Evolutionary conservation across 2,329 filamentous ascomycete species (phyloP).

Genomic region (Fusarium sp.): DNA sequence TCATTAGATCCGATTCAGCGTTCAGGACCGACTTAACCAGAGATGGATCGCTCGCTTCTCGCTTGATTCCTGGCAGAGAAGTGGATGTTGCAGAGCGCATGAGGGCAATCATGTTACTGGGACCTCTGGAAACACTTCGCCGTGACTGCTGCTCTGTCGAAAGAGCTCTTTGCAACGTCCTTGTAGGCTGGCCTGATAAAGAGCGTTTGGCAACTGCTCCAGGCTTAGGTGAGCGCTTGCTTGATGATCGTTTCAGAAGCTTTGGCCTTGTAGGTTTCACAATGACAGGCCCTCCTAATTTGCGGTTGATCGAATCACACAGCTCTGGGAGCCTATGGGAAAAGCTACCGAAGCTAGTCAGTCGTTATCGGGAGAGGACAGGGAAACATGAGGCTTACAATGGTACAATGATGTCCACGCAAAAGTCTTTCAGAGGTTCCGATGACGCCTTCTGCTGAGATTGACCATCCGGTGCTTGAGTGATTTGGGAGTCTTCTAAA

Average conservation of each 20-base stretch:
- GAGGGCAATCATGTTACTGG: constrained; percentile 67
- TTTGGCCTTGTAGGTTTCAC: constrained; percentile 64
- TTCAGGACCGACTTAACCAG: constrained; percentile 60
- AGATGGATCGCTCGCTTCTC: constrained; percentile 71
- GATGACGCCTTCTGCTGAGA: constrained; percentile 54
- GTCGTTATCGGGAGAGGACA: constrained; percentile 11
- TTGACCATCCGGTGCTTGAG: constrained; percentile 47
- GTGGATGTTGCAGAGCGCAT: constrained; percentile 75
- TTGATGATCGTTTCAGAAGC: constrained; percentile 53
- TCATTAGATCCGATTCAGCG: constrained; percentile 47
- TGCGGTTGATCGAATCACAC: constrained; percentile 76
- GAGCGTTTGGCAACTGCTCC: constrained; percentile 62
- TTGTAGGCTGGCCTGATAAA: constrained; percentile 52
- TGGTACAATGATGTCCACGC: constrained; percentile 80
- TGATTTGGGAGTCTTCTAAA: constrained; percentile 58
- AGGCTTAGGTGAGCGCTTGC: constrained; percentile 58
- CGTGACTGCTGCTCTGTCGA: constrained; percentile 66
- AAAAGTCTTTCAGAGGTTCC: constrained; percentile 79
- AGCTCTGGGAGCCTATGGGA: constrained; percentile 77
- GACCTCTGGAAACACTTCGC: constrained; percentile 65
- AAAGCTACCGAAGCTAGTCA: constrained; percentile 66
- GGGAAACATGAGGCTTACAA: constrained; percentile 64
- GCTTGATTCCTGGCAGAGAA: constrained; percentile 68
- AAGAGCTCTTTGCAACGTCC: constrained; percentile 69
- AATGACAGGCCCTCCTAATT: constrained; percentile 76